Conservation (phyloP, 2,329 filamentous ascomycete species). For the Hymenoscyphus infarciens region DNA sequence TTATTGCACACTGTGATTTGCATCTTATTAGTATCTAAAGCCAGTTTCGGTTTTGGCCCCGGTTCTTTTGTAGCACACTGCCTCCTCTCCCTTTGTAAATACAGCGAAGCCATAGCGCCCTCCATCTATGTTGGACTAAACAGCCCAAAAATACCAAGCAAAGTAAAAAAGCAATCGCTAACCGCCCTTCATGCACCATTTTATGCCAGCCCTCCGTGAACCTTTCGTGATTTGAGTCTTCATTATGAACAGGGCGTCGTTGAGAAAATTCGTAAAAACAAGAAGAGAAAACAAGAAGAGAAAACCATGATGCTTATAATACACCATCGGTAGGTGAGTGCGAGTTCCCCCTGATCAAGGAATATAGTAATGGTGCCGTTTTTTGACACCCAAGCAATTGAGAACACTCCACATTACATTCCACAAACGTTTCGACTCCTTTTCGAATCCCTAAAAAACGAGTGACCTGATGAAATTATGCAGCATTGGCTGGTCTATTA, state of each 20-base stretch:
- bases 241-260: conserved; percentile 12
- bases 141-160: background rate
- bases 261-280: conserved; percentile 14
- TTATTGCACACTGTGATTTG: conserved; percentile 11
- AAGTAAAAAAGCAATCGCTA: conserved; percentile 17
- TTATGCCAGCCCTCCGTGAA: conserved; percentile 9
- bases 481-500: background rate
- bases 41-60: conserved; percentile 5
- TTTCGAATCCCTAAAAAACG: background rate
- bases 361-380: background rate
- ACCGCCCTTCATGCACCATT: conserved; percentile 15
- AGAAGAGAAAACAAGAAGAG: conserved; percentile 12
- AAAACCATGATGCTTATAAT: background rate
- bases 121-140: conserved; percentile 8
- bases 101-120: conserved; percentile 12
- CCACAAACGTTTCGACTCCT: background rate
- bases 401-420: background rate
- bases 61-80: conserved; percentile 3
- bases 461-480: background rate
- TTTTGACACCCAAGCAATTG: background rate
- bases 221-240: conserved; percentile 9
- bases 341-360: background rate
- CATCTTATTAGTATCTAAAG: conserved; percentile 18
- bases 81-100: conserved; percentile 10
- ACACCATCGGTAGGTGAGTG: background rate